Conservation (phyloP, 2,329 filamentous ascomycete species). For the Pseudogymnoascus sp. region DNA sequence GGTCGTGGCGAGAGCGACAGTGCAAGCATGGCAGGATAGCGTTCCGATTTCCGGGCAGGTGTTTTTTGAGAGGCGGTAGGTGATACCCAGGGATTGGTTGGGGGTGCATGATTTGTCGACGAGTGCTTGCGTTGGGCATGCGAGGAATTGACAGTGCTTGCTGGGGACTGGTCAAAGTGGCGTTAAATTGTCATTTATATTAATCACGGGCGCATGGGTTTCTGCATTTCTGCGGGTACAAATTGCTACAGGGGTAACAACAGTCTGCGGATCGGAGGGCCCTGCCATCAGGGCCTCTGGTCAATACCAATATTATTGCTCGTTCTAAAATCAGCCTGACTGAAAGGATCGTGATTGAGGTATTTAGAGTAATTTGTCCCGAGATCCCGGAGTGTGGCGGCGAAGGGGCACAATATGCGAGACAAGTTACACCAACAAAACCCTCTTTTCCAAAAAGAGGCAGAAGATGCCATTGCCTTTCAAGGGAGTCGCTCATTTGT, state of each 20-base stretch:
- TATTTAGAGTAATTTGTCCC: neutral
- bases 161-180: neutral
- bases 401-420: neutral
- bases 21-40: neutral
- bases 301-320: neutral
- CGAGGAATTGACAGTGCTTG: neutral
- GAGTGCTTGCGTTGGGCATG: neutral
- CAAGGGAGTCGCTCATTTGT: neutral
- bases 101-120: neutral
- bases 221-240: conserved; percentile 2
- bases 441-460: neutral
- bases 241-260: neutral
- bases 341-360: neutral
- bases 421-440: neutral
- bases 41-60: neutral
- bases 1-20: neutral
- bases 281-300: neutral
- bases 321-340: neutral
- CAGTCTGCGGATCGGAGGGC: conserved; percentile 3
- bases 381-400: neutral
- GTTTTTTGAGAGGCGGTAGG: neutral
- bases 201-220: neutral
- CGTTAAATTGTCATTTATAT: neutral
- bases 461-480: neutral
- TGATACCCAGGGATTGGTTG: conserved; percentile 4